A percentile compares a stretch with the other conserved stretches of the same genome.
phyloP scores from a whole-genome alignment of 2,329 filamentous ascomycete species.

The Claviceps quebecensis region DNA sequence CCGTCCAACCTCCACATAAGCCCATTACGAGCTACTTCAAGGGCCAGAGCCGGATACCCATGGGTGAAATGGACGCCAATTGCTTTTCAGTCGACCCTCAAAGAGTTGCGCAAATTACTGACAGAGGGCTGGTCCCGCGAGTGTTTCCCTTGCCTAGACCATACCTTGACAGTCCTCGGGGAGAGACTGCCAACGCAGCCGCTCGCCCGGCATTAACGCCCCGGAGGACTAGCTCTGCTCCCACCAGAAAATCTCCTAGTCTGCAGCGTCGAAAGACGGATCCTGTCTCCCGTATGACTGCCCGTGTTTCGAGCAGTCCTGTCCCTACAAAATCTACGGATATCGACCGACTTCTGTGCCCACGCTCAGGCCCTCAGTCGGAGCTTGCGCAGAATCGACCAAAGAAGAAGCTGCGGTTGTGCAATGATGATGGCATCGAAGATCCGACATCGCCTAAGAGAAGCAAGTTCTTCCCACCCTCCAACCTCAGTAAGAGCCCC shows the following conservation, averaged over 20 bases:
- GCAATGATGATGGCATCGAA: constrained; percentile 26
- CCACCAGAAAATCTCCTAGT: constrained; percentile 22
- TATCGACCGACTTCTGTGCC: constrained; percentile 5
- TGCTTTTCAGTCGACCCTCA: constrained; percentile 41
- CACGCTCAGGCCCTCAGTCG: constrained; percentile 6
- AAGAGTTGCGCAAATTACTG: constrained; percentile 32
- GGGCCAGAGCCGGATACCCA: constrained; percentile 34
- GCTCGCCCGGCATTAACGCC: constrained; percentile 2
- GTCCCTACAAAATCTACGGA: constrained; percentile 7
- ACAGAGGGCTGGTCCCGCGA: constrained; percentile 35
- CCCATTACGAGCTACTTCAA: constrained; percentile 43
- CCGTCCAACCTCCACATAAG: constrained; percentile 23
- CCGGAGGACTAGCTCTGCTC: constrained; percentile 8
- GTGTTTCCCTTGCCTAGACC: constrained; percentile 46
- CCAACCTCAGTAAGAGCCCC: constrained; percentile 14
- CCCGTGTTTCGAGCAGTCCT: constrained; percentile 12
- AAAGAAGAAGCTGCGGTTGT: constrained; percentile 43
- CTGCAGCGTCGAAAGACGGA: constrained; percentile 37
- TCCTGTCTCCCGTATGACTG: constrained; percentile 32
- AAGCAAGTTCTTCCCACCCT: constrained; percentile 40
- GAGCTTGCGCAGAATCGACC: constrained; percentile 23
- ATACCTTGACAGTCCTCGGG: constrained; percentile 30
- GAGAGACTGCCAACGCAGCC: constrained; percentile 6
- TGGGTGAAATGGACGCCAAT: constrained; percentile 50
- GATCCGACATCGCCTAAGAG: constrained; percentile 22